Evolutionary conservation across 2,329 filamentous ascomycete species (phyloP).

Genomic region (Diaporthe helianthi): DNA sequence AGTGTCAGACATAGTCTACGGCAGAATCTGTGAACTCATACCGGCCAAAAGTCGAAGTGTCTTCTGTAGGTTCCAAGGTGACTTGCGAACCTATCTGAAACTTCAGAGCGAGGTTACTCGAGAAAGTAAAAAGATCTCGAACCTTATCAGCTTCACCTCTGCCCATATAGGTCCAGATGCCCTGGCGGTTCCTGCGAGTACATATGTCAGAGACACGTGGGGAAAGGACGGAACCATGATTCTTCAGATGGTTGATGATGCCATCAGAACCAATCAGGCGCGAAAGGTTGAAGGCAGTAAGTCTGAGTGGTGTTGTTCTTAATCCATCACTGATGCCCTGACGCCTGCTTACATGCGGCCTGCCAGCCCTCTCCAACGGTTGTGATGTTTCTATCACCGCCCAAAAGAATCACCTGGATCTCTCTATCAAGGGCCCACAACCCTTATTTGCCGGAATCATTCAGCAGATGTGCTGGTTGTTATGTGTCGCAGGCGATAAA

Average conservation of each 20-base stretch:
- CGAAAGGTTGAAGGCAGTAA: neutral
- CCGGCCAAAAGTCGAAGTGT: too few relatives aligned
- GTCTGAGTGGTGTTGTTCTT: neutral
- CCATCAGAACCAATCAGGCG: neutral
- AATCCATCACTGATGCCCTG: too few relatives aligned
- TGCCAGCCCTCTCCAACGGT: neutral
- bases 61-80: too few relatives aligned
- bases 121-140: too few relatives aligned
- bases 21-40: too few relatives aligned
- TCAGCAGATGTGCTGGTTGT: neutral
- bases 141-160: neutral
- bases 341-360: neutral
- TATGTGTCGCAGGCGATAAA: neutral
- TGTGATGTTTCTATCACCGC: neutral
- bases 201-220: neutral
- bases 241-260: neutral
- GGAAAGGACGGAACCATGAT: neutral
- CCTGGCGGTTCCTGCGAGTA: neutral
- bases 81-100: too few relatives aligned
- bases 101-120: too few relatives aligned
- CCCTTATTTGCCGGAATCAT: neutral
- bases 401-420: neutral
- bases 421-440: neutral
- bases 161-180: neutral
- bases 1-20: too few relatives aligned